Evolutionary conservation across 768 basidiomycete genomes (phyloP).

Genomic region (Royoungia palumana): DNA sequence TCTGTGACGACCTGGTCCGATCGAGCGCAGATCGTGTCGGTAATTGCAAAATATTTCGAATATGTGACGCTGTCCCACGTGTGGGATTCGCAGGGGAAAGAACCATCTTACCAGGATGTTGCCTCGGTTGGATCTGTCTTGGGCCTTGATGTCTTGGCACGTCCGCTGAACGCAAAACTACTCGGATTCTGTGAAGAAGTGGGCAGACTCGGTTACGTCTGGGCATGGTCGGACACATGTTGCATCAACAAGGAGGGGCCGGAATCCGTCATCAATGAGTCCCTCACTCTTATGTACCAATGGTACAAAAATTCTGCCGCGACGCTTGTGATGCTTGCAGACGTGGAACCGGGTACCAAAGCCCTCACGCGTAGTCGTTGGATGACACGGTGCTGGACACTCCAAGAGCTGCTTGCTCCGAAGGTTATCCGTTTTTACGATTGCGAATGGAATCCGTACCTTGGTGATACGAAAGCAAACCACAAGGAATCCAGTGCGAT

Average conservation of each 20-base stretch:
- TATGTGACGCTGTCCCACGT: background rate
- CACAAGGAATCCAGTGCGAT: conserved; percentile 1
- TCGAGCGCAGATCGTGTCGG: background rate
- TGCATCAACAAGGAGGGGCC: background rate
- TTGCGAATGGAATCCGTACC: conserved; percentile 5
- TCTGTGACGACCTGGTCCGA: background rate
- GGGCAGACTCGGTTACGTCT: background rate
- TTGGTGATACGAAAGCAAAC: background rate
- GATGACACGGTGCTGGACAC: conserved; percentile 6
- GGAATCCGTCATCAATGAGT: background rate
- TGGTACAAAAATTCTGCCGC: background rate
- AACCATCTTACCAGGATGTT: background rate
- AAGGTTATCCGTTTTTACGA: conserved; percentile 6
- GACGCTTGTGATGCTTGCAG: background rate
- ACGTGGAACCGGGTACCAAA: background rate
- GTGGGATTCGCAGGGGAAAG: background rate
- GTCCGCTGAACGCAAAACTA: background rate
- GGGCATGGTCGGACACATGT: conserved; percentile 1
- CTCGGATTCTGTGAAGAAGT: background rate
- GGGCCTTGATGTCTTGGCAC: background rate
- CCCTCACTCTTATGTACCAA: background rate
- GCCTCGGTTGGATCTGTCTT: background rate
- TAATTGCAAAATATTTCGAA: background rate
- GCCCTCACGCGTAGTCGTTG: background rate
- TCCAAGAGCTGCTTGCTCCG: conserved; percentile 8